Conservation (phyloP, 371 early-diverging fungal genomes). For the Rhizopus stolonifer region DNA sequence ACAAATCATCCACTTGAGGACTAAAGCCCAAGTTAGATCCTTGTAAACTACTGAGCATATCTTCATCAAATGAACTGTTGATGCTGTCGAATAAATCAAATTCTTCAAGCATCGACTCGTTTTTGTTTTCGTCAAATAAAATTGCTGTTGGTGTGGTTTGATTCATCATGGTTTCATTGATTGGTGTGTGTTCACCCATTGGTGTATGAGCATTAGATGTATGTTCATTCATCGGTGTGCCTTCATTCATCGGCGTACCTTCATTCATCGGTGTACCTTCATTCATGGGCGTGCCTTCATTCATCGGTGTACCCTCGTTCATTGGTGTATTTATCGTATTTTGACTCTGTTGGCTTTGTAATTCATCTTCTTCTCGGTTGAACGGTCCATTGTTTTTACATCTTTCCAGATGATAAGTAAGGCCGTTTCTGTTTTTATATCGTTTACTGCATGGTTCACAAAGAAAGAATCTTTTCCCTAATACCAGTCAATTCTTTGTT, state of each 20-base stretch:
- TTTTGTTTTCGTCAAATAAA: neutral
- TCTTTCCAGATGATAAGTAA: slow-evolving; percentile 44
- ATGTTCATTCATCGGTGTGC: slow-evolving; percentile 2
- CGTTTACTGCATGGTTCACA: slow-evolving; percentile 50
- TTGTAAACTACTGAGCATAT: slow-evolving; percentile 1
- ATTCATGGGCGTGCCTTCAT: neutral
- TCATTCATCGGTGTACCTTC: slow-evolving; percentile 19
- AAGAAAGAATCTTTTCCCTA: slow-evolving; percentile 22
- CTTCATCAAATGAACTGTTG: slow-evolving; percentile 1
- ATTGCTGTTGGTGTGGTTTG: neutral
- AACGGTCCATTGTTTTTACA: slow-evolving; percentile 28
- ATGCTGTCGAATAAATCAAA: slow-evolving; percentile 3
- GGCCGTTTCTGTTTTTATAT: slow-evolving; percentile 45
- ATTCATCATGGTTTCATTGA: neutral
- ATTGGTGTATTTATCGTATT: no score
- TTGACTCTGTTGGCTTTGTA: neutral
- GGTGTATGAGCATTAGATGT: neutral
- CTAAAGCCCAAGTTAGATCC: neutral
- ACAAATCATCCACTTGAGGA: neutral
- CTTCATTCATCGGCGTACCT: slow-evolving; percentile 34
- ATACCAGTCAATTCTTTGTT: neutral
- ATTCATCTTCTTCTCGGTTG: slow-evolving; percentile 30
- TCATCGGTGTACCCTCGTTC: neutral
- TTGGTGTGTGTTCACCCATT: neutral
- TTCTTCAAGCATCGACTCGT: neutral